Percentiles rank a stretch among this genome's conserved stretches.
phyloP scores from a whole-genome alignment of 352 stramenopile genomes.

The Pythium pyrilobum region DNA sequence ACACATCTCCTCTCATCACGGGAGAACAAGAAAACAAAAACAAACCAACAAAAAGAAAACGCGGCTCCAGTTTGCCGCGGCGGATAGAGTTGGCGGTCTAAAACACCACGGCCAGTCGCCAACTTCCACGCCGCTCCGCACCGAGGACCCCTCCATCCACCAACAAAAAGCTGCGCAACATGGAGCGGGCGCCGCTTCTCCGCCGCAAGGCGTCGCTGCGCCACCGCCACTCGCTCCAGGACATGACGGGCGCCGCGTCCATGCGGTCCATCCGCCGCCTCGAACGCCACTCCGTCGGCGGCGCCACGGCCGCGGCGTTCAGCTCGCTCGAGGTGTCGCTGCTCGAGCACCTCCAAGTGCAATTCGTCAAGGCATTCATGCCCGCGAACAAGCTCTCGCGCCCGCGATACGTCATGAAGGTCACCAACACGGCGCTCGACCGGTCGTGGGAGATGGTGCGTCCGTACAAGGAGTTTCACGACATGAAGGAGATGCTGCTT shows the following conservation, averaged over 20 bases:
- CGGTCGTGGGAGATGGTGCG: slow-evolving; percentile 80
- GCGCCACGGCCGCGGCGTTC: slow-evolving; percentile 6
- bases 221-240: slow-evolving; percentile 15
- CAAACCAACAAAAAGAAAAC: no score
- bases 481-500: slow-evolving; percentile 65
- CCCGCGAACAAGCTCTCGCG: slow-evolving; percentile 61
- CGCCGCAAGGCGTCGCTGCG: neutral
- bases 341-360: slow-evolving; percentile 67
- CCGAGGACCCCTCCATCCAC: no score
- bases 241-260: neutral
- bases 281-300: slow-evolving; percentile 43
- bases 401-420: slow-evolving; percentile 75
- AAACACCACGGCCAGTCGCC: no score
- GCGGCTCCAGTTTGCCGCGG: no score
- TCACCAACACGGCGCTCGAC: slow-evolving; percentile 55
- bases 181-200: slow-evolving; percentile 5
- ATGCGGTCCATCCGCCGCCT: slow-evolving; percentile 23
- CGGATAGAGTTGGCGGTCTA: no score
- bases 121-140: no score
- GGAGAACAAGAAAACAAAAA: no score
- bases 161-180: neutral
- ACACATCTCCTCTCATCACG: no score
- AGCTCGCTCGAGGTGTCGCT: slow-evolving; percentile 60
- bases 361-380: slow-evolving; percentile 78
- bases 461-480: slow-evolving; percentile 74